These are phyloP conservation scores for Vitellaria paradoxa DNA, from an alignment of 179 eudicot genomes.

Conservation along the genomic window DNA sequence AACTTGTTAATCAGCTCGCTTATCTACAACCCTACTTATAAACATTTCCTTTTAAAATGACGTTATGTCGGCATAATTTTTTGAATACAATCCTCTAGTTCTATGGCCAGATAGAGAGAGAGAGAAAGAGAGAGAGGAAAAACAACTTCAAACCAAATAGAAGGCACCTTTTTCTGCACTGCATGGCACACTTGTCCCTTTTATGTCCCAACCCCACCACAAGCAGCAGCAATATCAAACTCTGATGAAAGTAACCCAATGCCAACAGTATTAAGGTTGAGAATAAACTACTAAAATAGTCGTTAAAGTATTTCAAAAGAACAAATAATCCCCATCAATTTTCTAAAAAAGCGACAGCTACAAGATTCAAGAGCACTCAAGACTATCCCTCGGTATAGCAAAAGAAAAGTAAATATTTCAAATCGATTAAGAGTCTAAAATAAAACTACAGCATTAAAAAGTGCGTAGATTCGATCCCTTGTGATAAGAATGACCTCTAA, in stretches of 20 bases:
- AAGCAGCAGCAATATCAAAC: no score
- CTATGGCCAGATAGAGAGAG: neutral
- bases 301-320: no score
- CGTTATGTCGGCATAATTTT: no score
- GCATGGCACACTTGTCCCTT: no score
- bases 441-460: neutral
- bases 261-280: neutral
- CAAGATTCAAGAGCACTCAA: neutral
- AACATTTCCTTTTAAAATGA: no score
- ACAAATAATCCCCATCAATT: no score
- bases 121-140: neutral
- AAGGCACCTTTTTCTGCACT: neutral
- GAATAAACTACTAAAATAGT: neutral
- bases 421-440: neutral
- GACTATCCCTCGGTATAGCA: neutral
- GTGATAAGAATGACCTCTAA: conserved; percentile 3
- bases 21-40: no score
- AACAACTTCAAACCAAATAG: neutral
- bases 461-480: neutral
- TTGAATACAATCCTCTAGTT: no score
- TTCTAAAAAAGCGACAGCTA: neutral
- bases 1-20: no score
- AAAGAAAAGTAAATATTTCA: conserved; percentile 1
- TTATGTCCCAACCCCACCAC: no score
- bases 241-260: no score